Evolutionary conservation across 257 asterid genomes (phyloP).

Genomic region (Vinca minor): DNA sequence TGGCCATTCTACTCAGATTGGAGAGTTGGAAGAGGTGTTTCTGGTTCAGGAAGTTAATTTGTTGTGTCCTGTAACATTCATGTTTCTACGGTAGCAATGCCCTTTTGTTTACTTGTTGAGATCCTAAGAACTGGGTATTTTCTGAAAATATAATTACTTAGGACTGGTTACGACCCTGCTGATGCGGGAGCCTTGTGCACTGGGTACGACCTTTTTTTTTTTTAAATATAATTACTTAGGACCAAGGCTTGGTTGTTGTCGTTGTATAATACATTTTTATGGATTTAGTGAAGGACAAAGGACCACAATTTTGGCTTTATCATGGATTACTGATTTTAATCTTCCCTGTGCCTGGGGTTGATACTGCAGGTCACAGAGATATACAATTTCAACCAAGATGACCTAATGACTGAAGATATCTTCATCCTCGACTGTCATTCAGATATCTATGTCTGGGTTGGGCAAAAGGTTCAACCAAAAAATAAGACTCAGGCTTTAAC

Average conservation of each 20-base stretch:
- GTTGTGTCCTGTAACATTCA: background rate
- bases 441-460: conserved; percentile 91
- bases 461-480: conserved; percentile 67
- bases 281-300: background rate
- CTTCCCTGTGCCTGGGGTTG: conserved; percentile 13
- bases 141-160: background rate
- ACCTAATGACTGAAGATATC: conserved; percentile 92
- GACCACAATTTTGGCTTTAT: background rate
- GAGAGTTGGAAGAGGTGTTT: background rate
- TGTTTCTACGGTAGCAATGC: background rate
- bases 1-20: background rate
- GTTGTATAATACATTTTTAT: background rate
- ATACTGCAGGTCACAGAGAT: conserved; percentile 75
- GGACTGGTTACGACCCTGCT: no score
- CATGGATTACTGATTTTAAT: background rate
- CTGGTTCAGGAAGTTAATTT: no score
- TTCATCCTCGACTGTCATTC: conserved; percentile 84
- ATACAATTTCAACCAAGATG: conserved; percentile 84
- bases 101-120: background rate
- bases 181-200: no score
- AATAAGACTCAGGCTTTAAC: conserved; percentile 60
- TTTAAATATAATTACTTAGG: no score
- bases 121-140: background rate
- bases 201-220: no score
- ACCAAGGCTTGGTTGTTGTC: no score